These are phyloP conservation scores for Tolypocladium album DNA, from an alignment of 2,329 filamentous ascomycete species.

Conservation along the genomic window DNA sequence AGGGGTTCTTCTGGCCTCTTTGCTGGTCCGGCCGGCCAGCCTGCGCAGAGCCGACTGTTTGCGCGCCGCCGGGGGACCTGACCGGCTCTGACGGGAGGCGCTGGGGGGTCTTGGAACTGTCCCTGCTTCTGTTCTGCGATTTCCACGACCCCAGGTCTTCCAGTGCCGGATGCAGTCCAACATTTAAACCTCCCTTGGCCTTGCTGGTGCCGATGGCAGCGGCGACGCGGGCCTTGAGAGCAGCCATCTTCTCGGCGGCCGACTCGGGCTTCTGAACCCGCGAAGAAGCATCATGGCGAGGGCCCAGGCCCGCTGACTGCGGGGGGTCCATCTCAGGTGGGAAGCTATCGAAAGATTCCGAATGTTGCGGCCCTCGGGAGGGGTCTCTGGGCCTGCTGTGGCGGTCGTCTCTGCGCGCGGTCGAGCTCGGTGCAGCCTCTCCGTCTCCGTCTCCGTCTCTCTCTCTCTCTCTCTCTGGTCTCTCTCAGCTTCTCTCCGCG, in stretches of 20 bases:
- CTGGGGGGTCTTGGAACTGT: slow-evolving; percentile 10
- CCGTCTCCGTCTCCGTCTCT: no score
- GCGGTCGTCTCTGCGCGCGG: background rate
- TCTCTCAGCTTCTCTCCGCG: background rate
- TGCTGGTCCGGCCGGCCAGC: slow-evolving; percentile 6
- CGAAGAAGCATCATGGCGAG: slow-evolving; percentile 42
- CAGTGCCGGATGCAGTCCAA: slow-evolving; percentile 69
- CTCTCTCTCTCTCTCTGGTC: no score
- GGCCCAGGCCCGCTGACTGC: slow-evolving; percentile 40
- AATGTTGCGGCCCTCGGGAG: background rate
- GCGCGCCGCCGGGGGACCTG: slow-evolving; percentile 6
- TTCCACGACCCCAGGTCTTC: slow-evolving; percentile 42
- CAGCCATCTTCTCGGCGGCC: slow-evolving; percentile 57
- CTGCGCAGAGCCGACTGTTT: slow-evolving; percentile 3
- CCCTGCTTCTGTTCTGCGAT: slow-evolving; percentile 26
- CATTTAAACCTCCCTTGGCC: slow-evolving; percentile 57
- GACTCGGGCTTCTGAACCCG: slow-evolving; percentile 46
- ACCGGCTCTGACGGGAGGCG: slow-evolving; percentile 6
- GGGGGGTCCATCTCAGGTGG: slow-evolving; percentile 36
- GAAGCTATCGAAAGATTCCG: background rate
- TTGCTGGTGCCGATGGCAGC: slow-evolving; percentile 56
- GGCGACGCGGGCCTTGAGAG: slow-evolving; percentile 69
- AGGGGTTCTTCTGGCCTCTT: slow-evolving; percentile 51
- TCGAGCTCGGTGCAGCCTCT: background rate
- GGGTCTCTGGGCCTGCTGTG: background rate